A percentile compares a stretch with the other conserved stretches of the same genome.
These are phyloP conservation scores for Diplodia sapinea DNA, from an alignment of 2,329 filamentous ascomycete genomes.

Conservation along the genomic window DNA sequence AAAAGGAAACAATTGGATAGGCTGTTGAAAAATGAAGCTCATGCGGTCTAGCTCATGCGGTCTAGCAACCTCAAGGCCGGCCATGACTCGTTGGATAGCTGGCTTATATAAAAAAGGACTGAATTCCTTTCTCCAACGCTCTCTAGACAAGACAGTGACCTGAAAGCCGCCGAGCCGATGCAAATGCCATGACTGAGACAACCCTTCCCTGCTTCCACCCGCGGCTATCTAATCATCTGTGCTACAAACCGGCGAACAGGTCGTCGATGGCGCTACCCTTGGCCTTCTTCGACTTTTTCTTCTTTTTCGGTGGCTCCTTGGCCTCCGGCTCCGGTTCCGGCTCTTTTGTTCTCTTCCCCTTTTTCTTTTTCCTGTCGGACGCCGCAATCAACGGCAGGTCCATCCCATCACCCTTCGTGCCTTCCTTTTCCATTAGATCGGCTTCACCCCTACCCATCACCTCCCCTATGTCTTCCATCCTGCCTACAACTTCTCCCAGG, in stretches of 20 bases:
- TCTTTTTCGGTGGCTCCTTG: slow-evolving; percentile 22
- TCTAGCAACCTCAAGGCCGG: too few relatives aligned
- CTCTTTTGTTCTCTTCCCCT: slow-evolving; percentile 12
- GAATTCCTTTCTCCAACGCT: too few relatives aligned
- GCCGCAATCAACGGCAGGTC: not conserved
- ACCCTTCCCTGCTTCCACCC: too few relatives aligned
- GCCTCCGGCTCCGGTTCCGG: not conserved
- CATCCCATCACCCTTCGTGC: not conserved
- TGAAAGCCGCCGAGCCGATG: too few relatives aligned
- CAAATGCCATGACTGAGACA: too few relatives aligned
- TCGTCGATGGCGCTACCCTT: slow-evolving; percentile 28
- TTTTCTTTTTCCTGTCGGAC: slow-evolving; percentile 4
- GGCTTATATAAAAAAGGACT: too few relatives aligned
- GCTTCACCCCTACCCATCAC: not conserved
- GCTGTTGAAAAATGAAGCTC: too few relatives aligned
- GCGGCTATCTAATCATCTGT: not conserved
- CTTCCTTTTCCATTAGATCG: not conserved
- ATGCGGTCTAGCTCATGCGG: too few relatives aligned
- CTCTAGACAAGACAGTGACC: too few relatives aligned
- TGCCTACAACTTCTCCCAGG: not conserved
- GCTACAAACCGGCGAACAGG: slow-evolving; percentile 27
- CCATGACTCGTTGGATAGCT: too few relatives aligned
- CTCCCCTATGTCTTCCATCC: not conserved
- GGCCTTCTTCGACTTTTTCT: slow-evolving; percentile 29
- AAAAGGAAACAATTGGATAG: too few relatives aligned